Conservation (phyloP, 2,329 filamentous ascomycete species). For the Fusarium decemcellulare region DNA sequence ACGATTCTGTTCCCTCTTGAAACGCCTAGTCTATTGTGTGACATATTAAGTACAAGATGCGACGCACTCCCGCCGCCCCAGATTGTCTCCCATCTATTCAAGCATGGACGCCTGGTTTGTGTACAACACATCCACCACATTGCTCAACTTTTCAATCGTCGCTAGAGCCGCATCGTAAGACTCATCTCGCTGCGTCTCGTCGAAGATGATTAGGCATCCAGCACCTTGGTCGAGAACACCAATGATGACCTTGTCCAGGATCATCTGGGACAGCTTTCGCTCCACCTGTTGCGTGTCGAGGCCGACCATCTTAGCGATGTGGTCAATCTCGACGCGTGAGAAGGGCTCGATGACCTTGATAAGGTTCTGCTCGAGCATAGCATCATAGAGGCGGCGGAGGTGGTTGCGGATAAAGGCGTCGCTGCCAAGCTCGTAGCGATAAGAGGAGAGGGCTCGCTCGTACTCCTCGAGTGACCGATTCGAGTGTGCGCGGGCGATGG, state of each 20-base stretch:
- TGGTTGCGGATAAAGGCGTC: slow-evolving; percentile 98
- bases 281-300: slow-evolving; percentile 97
- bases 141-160: slow-evolving; percentile 97
- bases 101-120: slow-evolving; percentile 96
- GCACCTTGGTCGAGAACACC: slow-evolving; percentile 97
- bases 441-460: slow-evolving; percentile 90
- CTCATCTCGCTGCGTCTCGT: slow-evolving; percentile 94
- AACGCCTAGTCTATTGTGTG: slow-evolving; percentile 51
- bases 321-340: slow-evolving; percentile 94
- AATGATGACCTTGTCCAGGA: slow-evolving; percentile 98
- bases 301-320: slow-evolving; percentile 98
- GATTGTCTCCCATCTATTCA: slow-evolving; percentile 71
- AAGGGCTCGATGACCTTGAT: slow-evolving; percentile 99
- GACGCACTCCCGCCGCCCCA: slow-evolving; percentile 22
- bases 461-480: slow-evolving; percentile 98
- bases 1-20: slow-evolving; percentile 46
- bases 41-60: slow-evolving; percentile 51
- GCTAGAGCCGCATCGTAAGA: slow-evolving; percentile 94
- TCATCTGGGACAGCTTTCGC: slow-evolving; percentile 99
- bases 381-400: slow-evolving; percentile 94
- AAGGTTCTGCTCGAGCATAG: slow-evolving; percentile 99
- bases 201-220: slow-evolving; percentile 97
- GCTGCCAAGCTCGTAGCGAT: slow-evolving; percentile 92
- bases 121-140: slow-evolving; percentile 97
- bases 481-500: slow-evolving; percentile 93